Conservation (phyloP, 106 monocot genomes). For the Narthecium ossifragum region DNA sequence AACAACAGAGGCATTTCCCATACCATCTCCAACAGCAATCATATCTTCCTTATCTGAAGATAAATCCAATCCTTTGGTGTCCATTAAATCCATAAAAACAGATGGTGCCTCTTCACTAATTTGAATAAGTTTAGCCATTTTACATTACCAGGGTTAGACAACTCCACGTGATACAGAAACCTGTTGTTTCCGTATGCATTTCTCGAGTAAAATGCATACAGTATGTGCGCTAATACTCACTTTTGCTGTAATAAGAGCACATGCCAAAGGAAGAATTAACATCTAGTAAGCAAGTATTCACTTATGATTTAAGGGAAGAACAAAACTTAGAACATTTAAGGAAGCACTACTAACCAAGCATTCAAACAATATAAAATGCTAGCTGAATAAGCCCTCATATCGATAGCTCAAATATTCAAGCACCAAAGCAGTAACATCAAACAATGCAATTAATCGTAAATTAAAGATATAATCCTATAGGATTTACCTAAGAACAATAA, state of each 20-base stretch:
- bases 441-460: too few species aligned
- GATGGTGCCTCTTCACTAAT: constrained; percentile 53
- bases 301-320: too few species aligned
- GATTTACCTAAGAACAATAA: too few species aligned
- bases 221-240: constrained; percentile 92
- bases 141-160: constrained; percentile 32
- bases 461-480: too few species aligned
- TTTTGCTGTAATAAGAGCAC: constrained; percentile 62
- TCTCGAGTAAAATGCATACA: constrained; percentile 56
- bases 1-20: constrained; percentile 75
- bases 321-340: too few species aligned
- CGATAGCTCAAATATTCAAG: constrained; percentile 39
- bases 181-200: constrained; percentile 88
- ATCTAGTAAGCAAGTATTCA: too few species aligned
- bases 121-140: constrained; percentile 61
- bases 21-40: constrained; percentile 91
- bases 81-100: constrained; percentile 81
- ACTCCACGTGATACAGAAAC: constrained; percentile 53
- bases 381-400: constrained; percentile 65
- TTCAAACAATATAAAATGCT: constrained; percentile 12
- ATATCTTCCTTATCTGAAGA: constrained; percentile 31
- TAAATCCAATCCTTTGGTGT: constrained; percentile 17
- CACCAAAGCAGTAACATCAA: too few species aligned
- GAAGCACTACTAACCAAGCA: not conserved
- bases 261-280: not conserved